These are phyloP conservation scores for Mycena filopes DNA, from an alignment of 768 basidiomycete species.

Conservation along the genomic window DNA sequence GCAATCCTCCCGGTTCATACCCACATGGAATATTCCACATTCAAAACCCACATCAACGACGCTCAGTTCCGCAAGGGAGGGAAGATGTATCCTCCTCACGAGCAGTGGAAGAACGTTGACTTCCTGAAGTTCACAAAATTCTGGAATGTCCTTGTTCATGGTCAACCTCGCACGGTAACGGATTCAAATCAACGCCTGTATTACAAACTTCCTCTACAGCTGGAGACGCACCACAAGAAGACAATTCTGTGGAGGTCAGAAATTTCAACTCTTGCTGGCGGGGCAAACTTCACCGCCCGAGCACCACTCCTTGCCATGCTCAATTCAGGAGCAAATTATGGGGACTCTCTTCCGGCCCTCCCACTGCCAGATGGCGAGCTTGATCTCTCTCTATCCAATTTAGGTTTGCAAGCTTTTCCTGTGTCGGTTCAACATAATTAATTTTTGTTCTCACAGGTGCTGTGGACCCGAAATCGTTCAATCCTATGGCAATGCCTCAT, in stretches of 20 bases:
- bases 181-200: conserved; percentile 4
- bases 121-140: background rate
- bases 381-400: no score
- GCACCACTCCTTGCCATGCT: no score
- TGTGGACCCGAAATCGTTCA: no score
- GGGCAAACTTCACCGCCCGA: conserved; percentile 1
- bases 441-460: no score
- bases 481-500: no score
- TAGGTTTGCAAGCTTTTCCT: no score
- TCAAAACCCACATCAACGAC: background rate
- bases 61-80: background rate
- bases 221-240: conserved; percentile 9
- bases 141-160: conserved; percentile 1
- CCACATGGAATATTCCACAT: conserved; percentile 3
- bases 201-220: conserved; percentile 4
- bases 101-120: conserved; percentile 1
- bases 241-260: conserved; percentile 1
- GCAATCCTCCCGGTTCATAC: conserved; percentile 7
- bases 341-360: no score
- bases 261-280: background rate
- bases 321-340: no score
- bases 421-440: no score
- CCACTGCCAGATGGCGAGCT: no score
- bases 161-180: background rate
- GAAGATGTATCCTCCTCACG: background rate